phyloP scores from a whole-genome alignment of 2,329 filamentous ascomycete genomes.

The Scytalidium sp. region DNA sequence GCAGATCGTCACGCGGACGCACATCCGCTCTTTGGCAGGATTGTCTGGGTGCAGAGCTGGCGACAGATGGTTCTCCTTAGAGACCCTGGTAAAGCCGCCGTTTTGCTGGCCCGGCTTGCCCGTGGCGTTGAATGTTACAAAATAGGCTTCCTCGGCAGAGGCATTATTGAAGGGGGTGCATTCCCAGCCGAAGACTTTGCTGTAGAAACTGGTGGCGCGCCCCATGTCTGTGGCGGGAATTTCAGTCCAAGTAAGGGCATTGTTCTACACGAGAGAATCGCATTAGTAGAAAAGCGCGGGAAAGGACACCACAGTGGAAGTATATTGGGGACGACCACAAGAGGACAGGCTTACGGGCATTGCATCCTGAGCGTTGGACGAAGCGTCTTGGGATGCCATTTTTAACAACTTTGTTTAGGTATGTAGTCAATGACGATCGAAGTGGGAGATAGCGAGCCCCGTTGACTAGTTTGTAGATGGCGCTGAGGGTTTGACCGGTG shows the following conservation, averaged over 20 bases:
- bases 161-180: constrained; percentile 2
- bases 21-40: constrained; percentile 1
- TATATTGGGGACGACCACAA: too few relatives aligned
- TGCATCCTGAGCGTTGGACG: too few relatives aligned
- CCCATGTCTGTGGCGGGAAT: constrained; percentile 32
- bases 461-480: too few relatives aligned
- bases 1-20: constrained; percentile 9
- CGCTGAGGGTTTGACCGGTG: too few relatives aligned
- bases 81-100: constrained; percentile 10
- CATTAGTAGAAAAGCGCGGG: too few relatives aligned
- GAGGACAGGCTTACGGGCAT: too few relatives aligned
- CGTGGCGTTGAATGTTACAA: constrained; percentile 7
- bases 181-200: constrained; percentile 22
- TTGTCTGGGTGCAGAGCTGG: constrained; percentile 6
- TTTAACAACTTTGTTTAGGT: too few relatives aligned
- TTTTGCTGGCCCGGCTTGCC: background rate
- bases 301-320: too few relatives aligned
- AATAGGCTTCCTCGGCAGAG: background rate
- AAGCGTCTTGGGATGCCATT: too few relatives aligned
- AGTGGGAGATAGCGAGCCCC: too few relatives aligned
- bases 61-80: constrained; percentile 6
- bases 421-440: too few relatives aligned
- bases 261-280: too few relatives aligned
- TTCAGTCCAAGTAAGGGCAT: constrained; percentile 31
- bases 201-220: constrained; percentile 36